A percentile compares a stretch with the other conserved stretches of the same genome.
Conservation (phyloP, 805 yeast species). For the Candida railenensis region DNA sequence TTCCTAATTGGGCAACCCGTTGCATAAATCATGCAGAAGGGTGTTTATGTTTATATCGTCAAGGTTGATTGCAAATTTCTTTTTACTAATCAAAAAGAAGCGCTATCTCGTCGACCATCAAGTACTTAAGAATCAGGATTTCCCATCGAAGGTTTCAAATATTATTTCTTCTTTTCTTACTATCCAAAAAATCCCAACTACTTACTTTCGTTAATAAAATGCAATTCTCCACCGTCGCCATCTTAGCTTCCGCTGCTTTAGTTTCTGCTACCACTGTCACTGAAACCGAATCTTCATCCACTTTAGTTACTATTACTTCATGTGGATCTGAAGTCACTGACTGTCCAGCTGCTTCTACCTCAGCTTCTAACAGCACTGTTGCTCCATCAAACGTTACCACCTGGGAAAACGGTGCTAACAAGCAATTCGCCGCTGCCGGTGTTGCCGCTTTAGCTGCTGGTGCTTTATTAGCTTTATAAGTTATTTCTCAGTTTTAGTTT, state of each 20-base stretch:
- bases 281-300: constrained; percentile 31
- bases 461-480: constrained; percentile 61
- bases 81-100: background rate
- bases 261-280: constrained; percentile 31
- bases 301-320: constrained; percentile 47
- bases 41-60: background rate
- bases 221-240: constrained; percentile 42
- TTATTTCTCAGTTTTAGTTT: constrained; percentile 6
- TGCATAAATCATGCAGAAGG: background rate
- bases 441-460: constrained; percentile 49
- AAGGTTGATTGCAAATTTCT: background rate
- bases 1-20: background rate
- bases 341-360: constrained; percentile 40
- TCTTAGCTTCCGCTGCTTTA: constrained; percentile 32
- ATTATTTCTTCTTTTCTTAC: constrained; percentile 16
- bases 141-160: background rate
- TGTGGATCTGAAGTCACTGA: constrained; percentile 45
- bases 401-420: constrained; percentile 38
- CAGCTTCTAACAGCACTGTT: constrained; percentile 17
- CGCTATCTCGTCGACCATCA: background rate
- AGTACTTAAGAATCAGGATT: constrained; percentile 4
- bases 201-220: constrained; percentile 34
- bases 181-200: constrained; percentile 27
- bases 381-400: constrained; percentile 31
- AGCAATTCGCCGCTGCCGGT: constrained; percentile 38